phyloP scores from a whole-genome alignment of 176 grass and related monocot species.

The Ananas comosus region DNA sequence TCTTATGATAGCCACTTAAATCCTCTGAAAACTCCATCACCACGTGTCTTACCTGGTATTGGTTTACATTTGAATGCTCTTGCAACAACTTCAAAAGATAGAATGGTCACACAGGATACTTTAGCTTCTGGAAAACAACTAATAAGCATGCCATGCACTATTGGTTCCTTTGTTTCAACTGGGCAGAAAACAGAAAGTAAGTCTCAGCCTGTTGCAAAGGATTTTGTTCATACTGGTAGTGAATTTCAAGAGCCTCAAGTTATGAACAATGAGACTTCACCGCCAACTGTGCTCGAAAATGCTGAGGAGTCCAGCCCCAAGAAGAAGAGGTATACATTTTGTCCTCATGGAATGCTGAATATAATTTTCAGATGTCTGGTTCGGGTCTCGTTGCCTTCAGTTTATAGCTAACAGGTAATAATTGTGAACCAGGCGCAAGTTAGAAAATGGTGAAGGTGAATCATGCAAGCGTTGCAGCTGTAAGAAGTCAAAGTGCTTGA shows the following conservation, averaged over 20 bases:
- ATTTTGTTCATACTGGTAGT: constrained; percentile 20
- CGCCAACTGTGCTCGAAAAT: constrained; percentile 38
- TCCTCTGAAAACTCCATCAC: constrained; percentile 37
- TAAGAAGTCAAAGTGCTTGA: constrained; percentile 99
- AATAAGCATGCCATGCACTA: constrained; percentile 13
- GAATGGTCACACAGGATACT: constrained; percentile 34
- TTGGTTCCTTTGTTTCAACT: constrained; percentile 35
- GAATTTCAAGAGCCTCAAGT: constrained; percentile 37
- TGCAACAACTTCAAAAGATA: constrained; percentile 56
- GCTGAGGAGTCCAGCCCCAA: constrained; percentile 61
- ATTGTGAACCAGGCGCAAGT: constrained; percentile 52
- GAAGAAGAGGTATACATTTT: constrained; percentile 65
- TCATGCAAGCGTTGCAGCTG: constrained; percentile 97
- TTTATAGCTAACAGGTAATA: neutral
- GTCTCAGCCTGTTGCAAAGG: constrained; percentile 38
- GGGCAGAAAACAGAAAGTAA: constrained; percentile 36
- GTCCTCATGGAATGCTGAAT: neutral
- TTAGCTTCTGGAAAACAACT: constrained; percentile 18
- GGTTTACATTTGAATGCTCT: constrained; percentile 91
- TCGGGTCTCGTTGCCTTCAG: neutral
- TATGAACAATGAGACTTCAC: constrained; percentile 33
- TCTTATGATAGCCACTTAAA: constrained; percentile 25
- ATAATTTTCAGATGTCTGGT: neutral
- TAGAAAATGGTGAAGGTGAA: constrained; percentile 66
- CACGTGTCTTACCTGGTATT: constrained; percentile 55